Evolutionary conservation across 345 rosid species (phyloP), one percentile per base, ranked within the genome.

Genomic region (Pugionium dolabratum): DNA sequence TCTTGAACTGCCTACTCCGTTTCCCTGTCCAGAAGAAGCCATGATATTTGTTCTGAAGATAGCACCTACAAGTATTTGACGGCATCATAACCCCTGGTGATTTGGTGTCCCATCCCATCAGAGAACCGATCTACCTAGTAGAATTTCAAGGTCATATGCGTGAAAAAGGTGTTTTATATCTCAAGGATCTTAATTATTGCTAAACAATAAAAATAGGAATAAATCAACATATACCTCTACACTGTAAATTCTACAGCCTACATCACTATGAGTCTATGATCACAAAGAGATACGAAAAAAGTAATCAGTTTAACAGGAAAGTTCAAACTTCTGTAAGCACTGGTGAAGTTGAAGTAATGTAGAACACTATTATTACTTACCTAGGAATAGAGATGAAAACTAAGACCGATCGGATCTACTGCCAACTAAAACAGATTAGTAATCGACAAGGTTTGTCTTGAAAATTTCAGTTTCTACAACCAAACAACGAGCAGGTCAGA

Each of bases 1-100:
- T 80, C 95, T 93, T 44, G 97, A 94, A 78, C 89, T 94, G 72
- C 99, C 99, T 57, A 85, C 97, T 55, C 96, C 97, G 73, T 94
- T 85, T 42, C 96, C 96, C 48, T 85, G 58, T 78, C 88, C 85
- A 64, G 96, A 90, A 64, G 96, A 88, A 45, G 97, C 84, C 99
- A 94, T 94, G 27, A 59, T 56, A 54, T 66, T 59, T 73, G 39
- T 27, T 47, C 63, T 34, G 50, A 74, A 50, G 64, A 61, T 62
- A 48, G 46, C 42, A 78, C 37, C 72, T 25, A 59, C 83, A 77
- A 87, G 77, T 78, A 61, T 37, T 72, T 55, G 75, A 47, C 32
- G 62, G 67, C 77, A 74, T 71, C 77, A 72, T 41, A 72, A 75
- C 40, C 58, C 70, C 39, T 50, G 28, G 78, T 42, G 45, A 58